Percentiles rank a stretch among this genome's conserved stretches.
These are phyloP conservation scores for Pistacia integerrima DNA, from an alignment of 345 rosid genomes.

Conservation along the genomic window DNA sequence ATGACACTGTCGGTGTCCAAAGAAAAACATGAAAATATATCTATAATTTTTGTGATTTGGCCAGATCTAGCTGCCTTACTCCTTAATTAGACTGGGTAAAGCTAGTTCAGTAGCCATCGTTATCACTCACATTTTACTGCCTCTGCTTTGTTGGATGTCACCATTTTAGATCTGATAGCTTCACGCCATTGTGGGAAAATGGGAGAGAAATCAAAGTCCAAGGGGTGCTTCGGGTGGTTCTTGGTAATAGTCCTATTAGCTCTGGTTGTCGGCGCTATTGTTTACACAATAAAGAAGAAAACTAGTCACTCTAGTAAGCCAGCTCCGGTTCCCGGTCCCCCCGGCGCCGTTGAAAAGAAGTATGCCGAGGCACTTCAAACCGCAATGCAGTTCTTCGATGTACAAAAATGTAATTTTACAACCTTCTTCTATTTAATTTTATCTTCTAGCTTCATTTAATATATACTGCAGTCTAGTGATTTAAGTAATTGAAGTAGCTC, in stretches of 20 bases:
- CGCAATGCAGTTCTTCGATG: constrained; percentile 86
- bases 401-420: constrained; percentile 68
- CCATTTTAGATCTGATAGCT: constrained; percentile 18
- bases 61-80: constrained; percentile 16
- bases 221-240: constrained; percentile 75
- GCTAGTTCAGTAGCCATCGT: neutral
- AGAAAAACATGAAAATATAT: neutral
- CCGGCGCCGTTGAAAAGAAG: constrained; percentile 78
- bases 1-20: constrained; percentile 14
- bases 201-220: constrained; percentile 65
- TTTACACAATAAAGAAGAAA: constrained; percentile 53
- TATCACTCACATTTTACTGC: neutral
- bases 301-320: constrained; percentile 42
- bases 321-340: constrained; percentile 80
- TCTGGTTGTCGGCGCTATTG: constrained; percentile 55
- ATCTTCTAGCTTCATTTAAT: neutral
- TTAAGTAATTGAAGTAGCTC: neutral
- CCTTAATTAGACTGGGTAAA: neutral
- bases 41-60: neutral
- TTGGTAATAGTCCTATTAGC: constrained; percentile 54
- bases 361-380: constrained; percentile 78
- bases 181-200: constrained; percentile 31
- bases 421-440: neutral
- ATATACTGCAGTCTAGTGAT: neutral
- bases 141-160: neutral